These are phyloP conservation scores for Gentiana straminea DNA, from an alignment of 257 asterid genomes.

Conservation along the genomic window DNA sequence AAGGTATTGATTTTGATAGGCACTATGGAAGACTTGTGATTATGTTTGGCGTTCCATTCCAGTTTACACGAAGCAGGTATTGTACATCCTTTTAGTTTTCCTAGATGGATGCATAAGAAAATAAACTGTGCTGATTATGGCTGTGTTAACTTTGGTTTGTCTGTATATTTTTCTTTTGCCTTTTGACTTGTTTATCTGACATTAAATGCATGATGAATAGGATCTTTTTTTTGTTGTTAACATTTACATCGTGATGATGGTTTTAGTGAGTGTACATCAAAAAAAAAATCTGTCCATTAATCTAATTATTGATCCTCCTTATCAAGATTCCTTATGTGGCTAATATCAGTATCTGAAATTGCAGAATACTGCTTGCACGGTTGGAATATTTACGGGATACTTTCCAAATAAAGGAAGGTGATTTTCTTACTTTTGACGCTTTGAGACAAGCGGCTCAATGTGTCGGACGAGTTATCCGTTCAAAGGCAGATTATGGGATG, in stretches of 20 bases:
- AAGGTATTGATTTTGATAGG: constrained; percentile 97
- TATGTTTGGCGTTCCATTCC: constrained; percentile 96
- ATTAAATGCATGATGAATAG: no score
- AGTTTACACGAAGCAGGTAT: constrained; percentile 88
- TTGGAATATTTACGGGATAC: constrained; percentile 89
- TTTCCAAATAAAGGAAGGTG: constrained; percentile 95
- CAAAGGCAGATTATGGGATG: constrained; percentile 99
- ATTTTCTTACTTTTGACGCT: constrained; percentile 92
- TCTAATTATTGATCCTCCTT: no score
- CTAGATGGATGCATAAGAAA: background rate
- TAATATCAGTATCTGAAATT: constrained; percentile 12
- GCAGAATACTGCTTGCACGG: constrained; percentile 89
- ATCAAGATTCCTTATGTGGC: background rate
- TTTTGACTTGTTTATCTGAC: no score
- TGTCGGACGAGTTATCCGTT: constrained; percentile 96
- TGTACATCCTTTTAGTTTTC: no score
- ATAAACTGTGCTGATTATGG: background rate
- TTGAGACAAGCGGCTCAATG: constrained; percentile 99
- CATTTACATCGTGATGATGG: no score
- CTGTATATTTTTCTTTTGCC: background rate
- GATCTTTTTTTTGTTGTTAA: no score
- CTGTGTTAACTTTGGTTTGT: background rate
- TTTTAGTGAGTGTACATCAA: no score
- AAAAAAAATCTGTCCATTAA: no score
- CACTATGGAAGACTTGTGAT: constrained; percentile 98